Evolutionary conservation across 176 grass and related monocot genomes (phyloP).

Genomic region (Paspalum notatum): DNA sequence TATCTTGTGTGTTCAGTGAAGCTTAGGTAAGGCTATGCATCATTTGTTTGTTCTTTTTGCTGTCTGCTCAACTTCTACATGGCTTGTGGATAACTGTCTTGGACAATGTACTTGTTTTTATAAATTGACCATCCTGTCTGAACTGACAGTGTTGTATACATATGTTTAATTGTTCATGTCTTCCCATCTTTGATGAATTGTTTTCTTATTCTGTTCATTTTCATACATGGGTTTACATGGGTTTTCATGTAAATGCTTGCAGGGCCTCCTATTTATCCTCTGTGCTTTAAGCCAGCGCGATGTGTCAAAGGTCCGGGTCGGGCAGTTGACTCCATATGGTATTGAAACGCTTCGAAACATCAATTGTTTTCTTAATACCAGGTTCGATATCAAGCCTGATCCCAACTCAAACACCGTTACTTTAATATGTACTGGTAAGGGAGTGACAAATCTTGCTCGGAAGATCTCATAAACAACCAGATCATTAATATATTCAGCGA

Average conservation of each 20-base stretch:
- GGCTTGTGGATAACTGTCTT: not conserved
- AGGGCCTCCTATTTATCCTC: conserved; percentile 85
- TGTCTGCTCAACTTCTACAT: not conserved
- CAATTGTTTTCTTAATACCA: conserved; percentile 80
- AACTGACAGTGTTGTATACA: not conserved
- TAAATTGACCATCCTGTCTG: not conserved
- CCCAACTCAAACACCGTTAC: conserved; percentile 67
- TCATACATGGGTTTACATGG: not conserved
- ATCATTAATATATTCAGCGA: not conserved
- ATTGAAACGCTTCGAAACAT: conserved; percentile 88
- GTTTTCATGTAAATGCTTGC: conserved; percentile 34
- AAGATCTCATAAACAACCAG: conserved; percentile 57
- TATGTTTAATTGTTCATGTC: not conserved
- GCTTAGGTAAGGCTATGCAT: not conserved
- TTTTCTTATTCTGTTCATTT: not conserved
- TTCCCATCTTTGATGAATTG: not conserved
- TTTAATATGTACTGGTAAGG: conserved; percentile 75
- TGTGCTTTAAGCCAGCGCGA: conserved; percentile 82
- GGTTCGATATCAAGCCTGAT: conserved; percentile 81
- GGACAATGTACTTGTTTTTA: not conserved
- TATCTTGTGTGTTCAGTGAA: not conserved
- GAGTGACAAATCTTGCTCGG: conserved; percentile 78
- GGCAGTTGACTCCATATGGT: conserved; percentile 72
- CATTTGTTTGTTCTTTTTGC: not conserved
- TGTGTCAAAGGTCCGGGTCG: conserved; percentile 77